Base-by-base conservation (phyloP, 306 rosid genomes). In the Senna siamea region DNA sequence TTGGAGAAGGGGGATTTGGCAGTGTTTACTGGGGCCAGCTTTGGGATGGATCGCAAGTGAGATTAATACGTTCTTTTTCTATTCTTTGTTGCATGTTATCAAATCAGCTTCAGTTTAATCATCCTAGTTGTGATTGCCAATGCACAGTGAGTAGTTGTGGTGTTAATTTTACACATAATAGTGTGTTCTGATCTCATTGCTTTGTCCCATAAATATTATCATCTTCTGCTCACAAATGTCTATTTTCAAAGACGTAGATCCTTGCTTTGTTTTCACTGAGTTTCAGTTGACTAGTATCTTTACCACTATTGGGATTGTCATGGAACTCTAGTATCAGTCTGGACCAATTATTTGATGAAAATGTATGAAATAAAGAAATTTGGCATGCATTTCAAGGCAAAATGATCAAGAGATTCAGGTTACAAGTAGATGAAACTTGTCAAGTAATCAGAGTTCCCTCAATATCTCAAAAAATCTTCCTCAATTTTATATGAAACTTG, bases 21-120 rank as follows among this genome's bases (percentile, higher is more conserved):
- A 94, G 99, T 72, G 97, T 94, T 19, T 94, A 94, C 78, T 92
- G 99, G 99, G 99, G 99, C 63, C 99, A 94, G 89, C 99, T 94
- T 26, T 92, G 97, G 97, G 99, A 94, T 83, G 99, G 99, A 84
- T 89, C 99, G 1, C 99, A 94, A 79, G 99, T 94, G 83, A 60
- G 72, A 56, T 46, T 20, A 7, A 30, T 69, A 14, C 62, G 57
- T 38, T 41, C 34, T 66, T 17, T n/a, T 61, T 76, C 9, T 6
- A 14, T 41, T 18, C 41, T 51, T 52, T 63, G 32, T 46, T 69
- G 50, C 26, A 35, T 61, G 35, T 51, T 67, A 35, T 63, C 58
- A 28, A 71, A 54, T 54, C 50, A 46, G 50, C 62, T 67, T 26
- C 15, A 2, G 63, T 47, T 82, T 72, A 15, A 54, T 20, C 41